Evolutionary conservation across 2,329 filamentous ascomycete genomes (phyloP), one percentile per base, ranked within the genome.

Genomic region (Sporothrix schenckii): DNA sequence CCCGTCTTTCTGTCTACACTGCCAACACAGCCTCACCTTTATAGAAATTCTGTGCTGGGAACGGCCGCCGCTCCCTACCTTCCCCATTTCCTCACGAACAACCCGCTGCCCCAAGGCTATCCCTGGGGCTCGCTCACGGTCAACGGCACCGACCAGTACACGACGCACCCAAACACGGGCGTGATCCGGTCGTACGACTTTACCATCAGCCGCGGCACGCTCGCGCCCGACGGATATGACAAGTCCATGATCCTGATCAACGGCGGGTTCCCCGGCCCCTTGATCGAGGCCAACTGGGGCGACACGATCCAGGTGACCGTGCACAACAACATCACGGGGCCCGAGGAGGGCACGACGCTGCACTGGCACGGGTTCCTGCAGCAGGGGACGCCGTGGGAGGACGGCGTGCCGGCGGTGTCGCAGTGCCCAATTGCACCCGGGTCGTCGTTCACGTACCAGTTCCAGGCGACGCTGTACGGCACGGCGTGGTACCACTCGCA

Each of bases 281-380:
- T 75, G 16, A 75, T 79, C 71, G 71, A 76, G 27, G 78, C 78
- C 41, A 76, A 79, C 72, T 79, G 78, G 78, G 80, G 80, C 41
- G 80, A 82, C 72, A 76, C 75, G 2, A 74, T 82, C 65, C 79
- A 89, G 63, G 84, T 92, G 66, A 87, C 87, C 30, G 85, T 92
- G 70, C 83, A 86, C 78, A 93, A 93, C 77, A 83, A 86, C n/a
- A 83, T 92, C 1, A 86, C 74, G 72, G 78, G 77, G 1, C 82
- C 82, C 16, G 78, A 76, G 44, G 82, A 81, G 73, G 79, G 80
- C 30, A 83, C 81, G 0, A 80, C 81, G 0, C 78, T 85, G 39
- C 84, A 86, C 74, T 86, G 83, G 83, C 84, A 85, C 70, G 84
- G 83, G 9, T 72, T 85, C 3, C 78, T 80, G 41, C 82, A 85